Evolutionary conservation across 2,329 filamentous ascomycete species (phyloP), one percentile per base, ranked within the genome.

Genomic region (Pseudocercospora pini-densiflorae): DNA sequence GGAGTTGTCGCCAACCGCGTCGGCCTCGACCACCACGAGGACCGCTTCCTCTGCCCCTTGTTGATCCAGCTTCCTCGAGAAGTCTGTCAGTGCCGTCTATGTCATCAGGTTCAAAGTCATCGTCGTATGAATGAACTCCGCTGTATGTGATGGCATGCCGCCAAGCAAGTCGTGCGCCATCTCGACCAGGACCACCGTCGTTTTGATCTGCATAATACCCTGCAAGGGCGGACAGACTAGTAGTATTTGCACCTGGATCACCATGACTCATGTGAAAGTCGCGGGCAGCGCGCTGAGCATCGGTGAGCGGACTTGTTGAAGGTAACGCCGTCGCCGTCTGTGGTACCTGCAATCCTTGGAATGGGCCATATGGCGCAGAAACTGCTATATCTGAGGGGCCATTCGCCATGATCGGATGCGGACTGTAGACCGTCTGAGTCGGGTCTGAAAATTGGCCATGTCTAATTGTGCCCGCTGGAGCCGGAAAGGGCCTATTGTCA

Each of bases 1-100:
- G 61, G 1, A 76, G 68, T 65, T 71, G 73, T 59, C 73, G 76
- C 74, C 75, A 77, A 10, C 74, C 75, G 24, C 69, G 67, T 53
- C 71, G 69, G 16, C 72, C 68, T 45, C 73, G 66, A 8, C 71
- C 68, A 24, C 70, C 59, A 47, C 62, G 45, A 24, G 62, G 31
- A 40, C 54, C 61, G 9, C 33, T 49, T 8, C 59, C 68, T 24
- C 60, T 57, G 24, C 54, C 12, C 5, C n/a, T 40, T 7, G 27
- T n/a, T 12, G 21, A 23, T 14, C 62, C 60, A 10, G 36, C 45
- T 5, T 49, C 59, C 24, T 53, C 54, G 19, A 62, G 21, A 14
- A 57, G 43, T 5, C n/a, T 59, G n/a, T 57, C 23, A 43, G 58
- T 54, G 9, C 33, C 63, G 12, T 55, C 47, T 3, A 61, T 61